Evolutionary conservation across 2,329 filamentous ascomycete genomes (phyloP).

Genomic region (Purpureocillium lavendulum): DNA sequence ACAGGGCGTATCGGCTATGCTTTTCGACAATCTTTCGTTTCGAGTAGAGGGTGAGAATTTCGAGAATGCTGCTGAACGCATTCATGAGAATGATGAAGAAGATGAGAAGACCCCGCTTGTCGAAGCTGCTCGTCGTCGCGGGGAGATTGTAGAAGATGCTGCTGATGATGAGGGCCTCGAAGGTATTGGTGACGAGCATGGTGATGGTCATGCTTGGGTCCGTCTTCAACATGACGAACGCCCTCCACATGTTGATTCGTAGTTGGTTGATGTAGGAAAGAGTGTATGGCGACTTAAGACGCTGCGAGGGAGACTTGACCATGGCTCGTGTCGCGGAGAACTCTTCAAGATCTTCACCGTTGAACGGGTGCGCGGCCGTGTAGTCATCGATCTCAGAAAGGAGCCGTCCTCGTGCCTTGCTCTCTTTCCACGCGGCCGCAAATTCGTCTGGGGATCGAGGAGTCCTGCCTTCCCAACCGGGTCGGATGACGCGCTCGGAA

Average conservation of each 20-base stretch:
- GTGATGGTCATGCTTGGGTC: background rate
- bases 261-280: conserved; percentile 36
- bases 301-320: conserved; percentile 18
- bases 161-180: conserved; percentile 41
- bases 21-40: conserved; percentile 29
- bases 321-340: conserved; percentile 13
- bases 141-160: conserved; percentile 40
- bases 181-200: conserved; percentile 24
- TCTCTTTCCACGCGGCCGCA: conserved; percentile 21
- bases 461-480: background rate
- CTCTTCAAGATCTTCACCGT: no score
- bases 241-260: no score
- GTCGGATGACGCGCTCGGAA: background rate
- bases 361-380: conserved; percentile 11
- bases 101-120: conserved; percentile 34
- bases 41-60: conserved; percentile 28
- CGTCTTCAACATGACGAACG: no score
- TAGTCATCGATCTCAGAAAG: conserved; percentile 22
- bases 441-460: conserved; percentile 30
- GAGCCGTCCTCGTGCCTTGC: conserved; percentile 11
- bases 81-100: conserved; percentile 47
- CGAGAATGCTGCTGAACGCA: conserved; percentile 11
- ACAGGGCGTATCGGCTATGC: conserved; percentile 28
- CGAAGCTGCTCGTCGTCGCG: conserved; percentile 32
- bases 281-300: conserved; percentile 38